These are phyloP conservation scores for Mycena pura DNA, from an alignment of 768 basidiomycete species.

Conservation along the genomic window DNA sequence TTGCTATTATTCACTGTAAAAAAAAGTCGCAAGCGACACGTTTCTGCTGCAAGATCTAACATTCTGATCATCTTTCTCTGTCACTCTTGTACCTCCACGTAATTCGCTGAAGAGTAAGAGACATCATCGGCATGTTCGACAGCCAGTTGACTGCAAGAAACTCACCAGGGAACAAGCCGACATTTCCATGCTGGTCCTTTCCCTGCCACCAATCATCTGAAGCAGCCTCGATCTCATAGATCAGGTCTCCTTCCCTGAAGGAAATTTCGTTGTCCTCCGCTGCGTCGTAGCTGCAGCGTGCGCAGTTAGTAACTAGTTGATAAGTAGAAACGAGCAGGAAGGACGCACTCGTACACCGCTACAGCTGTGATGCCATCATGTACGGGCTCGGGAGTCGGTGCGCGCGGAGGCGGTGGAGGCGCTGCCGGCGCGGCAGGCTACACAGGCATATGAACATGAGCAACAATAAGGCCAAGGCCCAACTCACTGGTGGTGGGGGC, in stretches of 20 bases:
- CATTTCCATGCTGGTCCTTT: slow-evolving; percentile 55
- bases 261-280: slow-evolving; percentile 91
- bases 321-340: not conserved
- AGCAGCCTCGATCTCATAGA: slow-evolving; percentile 78
- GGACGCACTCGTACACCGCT: slow-evolving; percentile 73
- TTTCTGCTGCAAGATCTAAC: not conserved
- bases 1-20: too few species aligned
- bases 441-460: not conserved
- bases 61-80: not conserved
- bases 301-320: slow-evolving; percentile 2
- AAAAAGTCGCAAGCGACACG: too few species aligned
- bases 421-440: slow-evolving; percentile 46
- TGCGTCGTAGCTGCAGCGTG: slow-evolving; percentile 78
- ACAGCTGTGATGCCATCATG: slow-evolving; percentile 65
- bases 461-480: slow-evolving; percentile 22
- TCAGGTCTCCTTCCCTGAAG: slow-evolving; percentile 83
- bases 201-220: slow-evolving; percentile 94
- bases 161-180: slow-evolving; percentile 81
- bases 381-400: slow-evolving; percentile 52
- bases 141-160: slow-evolving; percentile 10
- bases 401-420: slow-evolving; percentile 56
- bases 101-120: slow-evolving; percentile 33
- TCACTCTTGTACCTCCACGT: slow-evolving; percentile 42
- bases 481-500: slow-evolving; percentile 42
- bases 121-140: not conserved